These are phyloP conservation scores for Singerocomus inundabilis DNA, from an alignment of 1,284 basidiomycete genomes.

Conservation along the genomic window DNA sequence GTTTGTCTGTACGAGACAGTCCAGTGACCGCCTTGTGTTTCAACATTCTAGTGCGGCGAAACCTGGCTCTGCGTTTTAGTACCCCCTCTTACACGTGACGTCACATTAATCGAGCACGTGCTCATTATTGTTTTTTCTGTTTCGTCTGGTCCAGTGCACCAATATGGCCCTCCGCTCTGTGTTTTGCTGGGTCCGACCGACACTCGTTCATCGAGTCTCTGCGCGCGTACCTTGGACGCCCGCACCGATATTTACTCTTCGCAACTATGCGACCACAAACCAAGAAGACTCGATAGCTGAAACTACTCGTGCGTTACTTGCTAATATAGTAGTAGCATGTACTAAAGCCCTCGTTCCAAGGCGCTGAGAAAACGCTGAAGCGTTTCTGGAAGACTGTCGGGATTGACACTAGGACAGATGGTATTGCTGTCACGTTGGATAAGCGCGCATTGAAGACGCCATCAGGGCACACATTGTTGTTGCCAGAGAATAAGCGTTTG, in stretches of 20 bases:
- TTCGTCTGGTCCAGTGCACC: too few relatives aligned
- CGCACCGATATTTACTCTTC: not conserved
- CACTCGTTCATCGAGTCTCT: not conserved
- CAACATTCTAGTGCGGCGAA: slow-evolving; percentile 12
- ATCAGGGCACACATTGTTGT: slow-evolving; percentile 66
- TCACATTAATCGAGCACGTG: slow-evolving; percentile 31
- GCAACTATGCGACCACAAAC: slow-evolving; percentile 17
- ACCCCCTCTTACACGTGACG: slow-evolving; percentile 20
- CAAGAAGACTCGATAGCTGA: slow-evolving; percentile 46
- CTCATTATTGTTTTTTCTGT: not conserved
- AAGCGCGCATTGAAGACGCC: slow-evolving; percentile 87
- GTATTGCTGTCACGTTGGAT: slow-evolving; percentile 77
- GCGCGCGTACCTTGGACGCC: not conserved
- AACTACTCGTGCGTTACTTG: slow-evolving; percentile 49
- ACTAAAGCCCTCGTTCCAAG: slow-evolving; percentile 41
- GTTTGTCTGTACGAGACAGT: slow-evolving; percentile 20
- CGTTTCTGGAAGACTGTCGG: slow-evolving; percentile 91
- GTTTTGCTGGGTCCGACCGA: slow-evolving; percentile 6
- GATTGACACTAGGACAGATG: slow-evolving; percentile 60
- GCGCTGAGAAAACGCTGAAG: slow-evolving; percentile 80
- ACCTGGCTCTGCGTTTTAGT: not conserved
- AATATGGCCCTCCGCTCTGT: slow-evolving; percentile 17
- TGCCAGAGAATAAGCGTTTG: slow-evolving; percentile 72
- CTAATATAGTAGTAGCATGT: not conserved
- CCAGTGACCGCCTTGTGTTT: slow-evolving; percentile 18